These are phyloP conservation scores for Galerina marginata DNA, from an alignment of 768 basidiomycete genomes.

Conservation along the genomic window DNA sequence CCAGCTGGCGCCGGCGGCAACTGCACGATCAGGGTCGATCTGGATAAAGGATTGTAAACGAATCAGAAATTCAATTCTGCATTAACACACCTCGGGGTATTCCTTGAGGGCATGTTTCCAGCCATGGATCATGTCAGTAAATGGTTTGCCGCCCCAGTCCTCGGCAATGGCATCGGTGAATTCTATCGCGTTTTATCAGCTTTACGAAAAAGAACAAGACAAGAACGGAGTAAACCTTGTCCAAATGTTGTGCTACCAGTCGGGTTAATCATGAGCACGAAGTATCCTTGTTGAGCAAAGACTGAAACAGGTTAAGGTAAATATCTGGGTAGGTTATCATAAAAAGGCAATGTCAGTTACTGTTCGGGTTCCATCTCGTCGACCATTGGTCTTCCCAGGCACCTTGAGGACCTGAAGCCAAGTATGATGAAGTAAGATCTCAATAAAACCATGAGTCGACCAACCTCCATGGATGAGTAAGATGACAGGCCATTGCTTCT, in stretches of 20 bases:
- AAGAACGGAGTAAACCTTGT: constrained; percentile 55
- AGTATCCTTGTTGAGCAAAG: constrained; percentile 89
- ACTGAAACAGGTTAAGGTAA: constrained; percentile 41
- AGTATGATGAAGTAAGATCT: not conserved
- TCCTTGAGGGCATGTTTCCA: constrained; percentile 72
- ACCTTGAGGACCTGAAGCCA: constrained; percentile 63
- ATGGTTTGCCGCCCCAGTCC: constrained; percentile 89
- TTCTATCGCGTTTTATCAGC: constrained; percentile 42
- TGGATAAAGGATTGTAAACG: constrained; percentile 26
- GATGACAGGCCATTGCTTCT: constrained; percentile 79
- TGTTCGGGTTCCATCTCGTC: constrained; percentile 90
- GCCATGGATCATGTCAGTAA: constrained; percentile 75
- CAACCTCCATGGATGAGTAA: constrained; percentile 82
- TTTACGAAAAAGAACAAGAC: not conserved
- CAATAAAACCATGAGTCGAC: constrained; percentile 9
- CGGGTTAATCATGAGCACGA: constrained; percentile 87
- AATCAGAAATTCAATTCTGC: not conserved
- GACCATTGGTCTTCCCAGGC: constrained; percentile 95
- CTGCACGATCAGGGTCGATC: constrained; percentile 73
- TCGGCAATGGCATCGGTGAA: constrained; percentile 81
- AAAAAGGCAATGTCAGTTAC: constrained; percentile 36
- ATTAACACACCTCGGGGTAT: constrained; percentile 66
- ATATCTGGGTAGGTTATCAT: not conserved
- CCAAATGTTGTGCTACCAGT: constrained; percentile 95
- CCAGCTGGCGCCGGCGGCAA: constrained; percentile 83